Percentiles rank a stretch among this genome's conserved stretches.
Evolutionary conservation across 805 yeast species (phyloP).

Genomic region (Ogataea paraovalis): DNA sequence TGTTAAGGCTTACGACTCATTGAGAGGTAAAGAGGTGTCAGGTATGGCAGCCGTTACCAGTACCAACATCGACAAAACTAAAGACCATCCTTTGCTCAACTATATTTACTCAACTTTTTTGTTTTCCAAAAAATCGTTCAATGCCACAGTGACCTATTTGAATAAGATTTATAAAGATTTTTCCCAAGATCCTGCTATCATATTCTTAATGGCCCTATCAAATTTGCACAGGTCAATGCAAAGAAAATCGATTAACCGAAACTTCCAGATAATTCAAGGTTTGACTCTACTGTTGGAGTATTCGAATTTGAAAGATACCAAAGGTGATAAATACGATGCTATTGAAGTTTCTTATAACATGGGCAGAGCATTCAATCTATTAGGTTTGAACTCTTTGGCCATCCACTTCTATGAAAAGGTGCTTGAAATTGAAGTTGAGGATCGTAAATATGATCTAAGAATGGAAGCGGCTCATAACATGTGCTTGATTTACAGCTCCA

Average conservation of each 20-base stretch:
- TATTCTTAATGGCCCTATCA: conserved; percentile 70
- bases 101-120: conserved; percentile 77
- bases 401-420: conserved; percentile 70
- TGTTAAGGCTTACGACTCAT: conserved; percentile 80
- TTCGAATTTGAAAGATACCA: conserved; percentile 35
- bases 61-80: conserved; percentile 39
- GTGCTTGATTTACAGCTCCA: conserved; percentile 65
- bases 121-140: conserved; percentile 77
- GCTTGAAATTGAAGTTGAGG: conserved; percentile 44
- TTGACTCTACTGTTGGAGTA: conserved; percentile 75
- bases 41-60: conserved; percentile 79
- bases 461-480: conserved; percentile 85
- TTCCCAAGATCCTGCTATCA: conserved; percentile 74
- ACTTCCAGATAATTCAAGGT: conserved; percentile 84
- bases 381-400: conserved; percentile 76
- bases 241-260: conserved; percentile 79
- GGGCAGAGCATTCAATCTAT: conserved; percentile 79
- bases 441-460: conserved; percentile 45
- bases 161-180: conserved; percentile 64
- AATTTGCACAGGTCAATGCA: conserved; percentile 91
- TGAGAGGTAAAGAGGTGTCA: conserved; percentile 48
- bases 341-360: conserved; percentile 82
- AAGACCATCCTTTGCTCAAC: conserved; percentile 58
- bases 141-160: conserved; percentile 76
- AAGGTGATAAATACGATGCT: conserved; percentile 41